These are phyloP conservation scores for Pyrenochaeta sp. DNA, from an alignment of 2,329 filamentous ascomycete species.

Conservation along the genomic window DNA sequence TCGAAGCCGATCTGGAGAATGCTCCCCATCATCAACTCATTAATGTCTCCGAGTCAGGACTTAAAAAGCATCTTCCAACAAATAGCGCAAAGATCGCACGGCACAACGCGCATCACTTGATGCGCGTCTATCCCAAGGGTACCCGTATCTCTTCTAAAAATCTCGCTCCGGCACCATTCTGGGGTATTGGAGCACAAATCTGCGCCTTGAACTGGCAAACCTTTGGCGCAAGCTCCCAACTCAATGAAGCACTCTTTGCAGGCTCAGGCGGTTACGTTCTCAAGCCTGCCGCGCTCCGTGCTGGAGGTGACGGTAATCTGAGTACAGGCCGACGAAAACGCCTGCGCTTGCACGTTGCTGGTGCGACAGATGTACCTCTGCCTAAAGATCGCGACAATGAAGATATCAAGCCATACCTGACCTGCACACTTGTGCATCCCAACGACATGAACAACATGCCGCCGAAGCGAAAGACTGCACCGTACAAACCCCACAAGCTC, in stretches of 20 bases:
- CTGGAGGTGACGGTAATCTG: constrained; percentile 62
- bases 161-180: constrained; percentile 69
- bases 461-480: constrained; percentile 68
- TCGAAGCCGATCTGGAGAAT: constrained; percentile 57
- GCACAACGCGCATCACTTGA: constrained; percentile 72
- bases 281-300: constrained; percentile 68
- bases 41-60: constrained; percentile 72
- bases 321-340: constrained; percentile 57
- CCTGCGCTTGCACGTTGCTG: constrained; percentile 67
- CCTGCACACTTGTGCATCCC: constrained; percentile 70
- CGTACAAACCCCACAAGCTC: constrained; percentile 68
- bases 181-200: constrained; percentile 73
- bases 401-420: constrained; percentile 70
- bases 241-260: constrained; percentile 73
- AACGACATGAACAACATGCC: constrained; percentile 58
- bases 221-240: constrained; percentile 70
- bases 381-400: constrained; percentile 56
- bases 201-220: constrained; percentile 76
- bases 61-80: constrained; percentile 61
- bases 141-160: constrained; percentile 73
- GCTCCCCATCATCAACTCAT: constrained; percentile 71
- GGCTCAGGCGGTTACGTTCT: constrained; percentile 72
- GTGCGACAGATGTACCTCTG: constrained; percentile 69
- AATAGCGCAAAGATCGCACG: constrained; percentile 59
- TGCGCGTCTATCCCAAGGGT: constrained; percentile 75